These are phyloP conservation scores for Alternaria panax DNA, from an alignment of 2,329 filamentous ascomycete genomes.

Conservation along the genomic window DNA sequence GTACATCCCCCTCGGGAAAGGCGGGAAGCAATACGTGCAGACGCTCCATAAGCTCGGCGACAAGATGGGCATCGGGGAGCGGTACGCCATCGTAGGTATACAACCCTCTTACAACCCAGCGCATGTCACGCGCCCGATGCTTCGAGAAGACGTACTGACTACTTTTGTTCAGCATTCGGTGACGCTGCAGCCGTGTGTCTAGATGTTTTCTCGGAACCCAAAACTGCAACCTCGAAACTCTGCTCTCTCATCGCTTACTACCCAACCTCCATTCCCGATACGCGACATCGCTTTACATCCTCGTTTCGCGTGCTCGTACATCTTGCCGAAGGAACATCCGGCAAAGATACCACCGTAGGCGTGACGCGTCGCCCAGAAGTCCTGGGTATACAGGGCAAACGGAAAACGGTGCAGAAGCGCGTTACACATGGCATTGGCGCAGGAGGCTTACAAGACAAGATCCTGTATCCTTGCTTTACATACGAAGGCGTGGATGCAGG, in stretches of 20 bases:
- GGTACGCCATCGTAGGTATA: constrained; percentile 69
- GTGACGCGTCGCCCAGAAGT: constrained; percentile 59
- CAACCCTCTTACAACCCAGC: constrained; percentile 23
- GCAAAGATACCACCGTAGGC: constrained; percentile 54
- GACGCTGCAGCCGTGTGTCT: constrained; percentile 67
- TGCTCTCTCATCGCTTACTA: constrained; percentile 70
- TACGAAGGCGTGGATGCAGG: constrained; percentile 67
- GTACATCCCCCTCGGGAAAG: constrained; percentile 63
- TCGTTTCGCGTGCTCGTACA: constrained; percentile 63
- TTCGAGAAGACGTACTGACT: constrained; percentile 12
- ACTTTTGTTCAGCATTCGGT: constrained; percentile 61
- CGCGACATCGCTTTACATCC: constrained; percentile 54
- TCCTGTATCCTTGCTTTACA: constrained; percentile 59
- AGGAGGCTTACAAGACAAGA: constrained; percentile 53
- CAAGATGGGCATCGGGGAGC: constrained; percentile 64
- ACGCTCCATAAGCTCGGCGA: constrained; percentile 61
- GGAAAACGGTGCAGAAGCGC: constrained; percentile 56
- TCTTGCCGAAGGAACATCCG: constrained; percentile 54
- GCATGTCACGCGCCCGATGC: neutral
- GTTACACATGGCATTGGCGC: constrained; percentile 61
- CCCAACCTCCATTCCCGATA: constrained; percentile 64
- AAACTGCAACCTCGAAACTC: constrained; percentile 58
- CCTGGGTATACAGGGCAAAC: constrained; percentile 62
- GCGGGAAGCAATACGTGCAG: constrained; percentile 57
- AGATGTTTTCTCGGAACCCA: constrained; percentile 64